Evolutionary conservation across 139 green algal species (phyloP), one percentile per base, ranked within the genome.

Genomic region (Ettlia oleoabundans): DNA sequence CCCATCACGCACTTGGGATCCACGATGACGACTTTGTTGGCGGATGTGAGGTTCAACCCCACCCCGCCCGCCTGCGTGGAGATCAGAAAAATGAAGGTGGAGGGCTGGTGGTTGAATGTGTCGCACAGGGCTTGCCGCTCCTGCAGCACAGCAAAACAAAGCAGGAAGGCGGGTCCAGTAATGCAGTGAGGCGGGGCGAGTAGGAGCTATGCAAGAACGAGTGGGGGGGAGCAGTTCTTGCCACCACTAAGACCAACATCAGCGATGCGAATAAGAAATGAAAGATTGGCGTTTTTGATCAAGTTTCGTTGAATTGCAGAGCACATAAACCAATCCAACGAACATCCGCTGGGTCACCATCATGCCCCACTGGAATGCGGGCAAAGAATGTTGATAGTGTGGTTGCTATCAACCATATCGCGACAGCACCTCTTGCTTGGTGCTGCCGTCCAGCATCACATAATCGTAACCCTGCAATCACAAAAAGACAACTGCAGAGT

Each of bases 21-120:
- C n/a, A 96, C 90, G 28, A 97, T 90, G 32, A 97, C 85, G 41
- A 88, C 86, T 71, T 85, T 90, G 80, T 81, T 81, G 74, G 74
- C 74, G 32, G 83, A 73, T 4, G 91, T 93, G 2, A 97, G 87
- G 74, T 95, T 97, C n/a, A 97, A 84, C 1, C 93, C 93, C 7
- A 90, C 70, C 28, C 91, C 91, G 10, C 91, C 91, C 2, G 89
- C 91, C 7, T n/a, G 58, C 8, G 88, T 93, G 61, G 84, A 86
- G 64, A 92, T 87, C 30, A 93, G 87, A 78, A 95, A 91, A 24
- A 91, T 26, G 68, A 93, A 95, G 41, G 82, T 66, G 37, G 67
- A 84, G 18, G 73, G 33, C 13, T 67, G 63, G 62, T 65, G 80
- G 87, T 96, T 96, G 89, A 96, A 96, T 1, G 82, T 18, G 74